Percentiles rank a stretch among this genome's conserved stretches.
Evolutionary conservation across 306 rosid genomes (phyloP).

Genomic region (Ziziphus jujuba): DNA sequence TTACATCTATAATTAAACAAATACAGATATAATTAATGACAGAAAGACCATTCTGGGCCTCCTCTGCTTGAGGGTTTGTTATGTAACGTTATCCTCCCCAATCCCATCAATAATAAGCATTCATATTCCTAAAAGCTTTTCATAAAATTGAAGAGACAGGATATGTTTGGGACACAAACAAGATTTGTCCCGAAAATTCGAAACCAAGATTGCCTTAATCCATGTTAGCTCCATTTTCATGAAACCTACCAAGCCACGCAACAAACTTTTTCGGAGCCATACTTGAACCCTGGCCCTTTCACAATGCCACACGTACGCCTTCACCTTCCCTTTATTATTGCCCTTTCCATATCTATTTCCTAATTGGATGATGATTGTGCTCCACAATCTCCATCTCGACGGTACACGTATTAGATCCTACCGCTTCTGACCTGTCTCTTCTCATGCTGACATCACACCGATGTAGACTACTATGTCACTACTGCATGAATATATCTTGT

Average conservation of each 20-base stretch:
- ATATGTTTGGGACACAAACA: background rate
- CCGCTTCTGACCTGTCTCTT: background rate
- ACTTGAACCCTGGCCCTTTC: conserved; percentile 4
- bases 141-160: conserved; percentile 4
- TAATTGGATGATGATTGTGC: background rate
- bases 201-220: conserved; percentile 11
- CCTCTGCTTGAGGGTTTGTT: too few relatives aligned
- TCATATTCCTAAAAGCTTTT: background rate
- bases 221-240: conserved; percentile 19
- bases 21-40: too few relatives aligned
- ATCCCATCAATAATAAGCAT: background rate
- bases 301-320: background rate
- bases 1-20: too few relatives aligned
- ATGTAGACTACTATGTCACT: background rate
- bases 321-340: background rate
- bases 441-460: conserved; percentile 1
- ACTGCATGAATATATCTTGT: background rate
- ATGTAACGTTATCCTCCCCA: too few relatives aligned
- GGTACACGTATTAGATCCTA: conserved; percentile 8
- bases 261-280: background rate
- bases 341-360: background rate
- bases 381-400: background rate
- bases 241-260: conserved; percentile 17
- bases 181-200: conserved; percentile 2
- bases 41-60: too few relatives aligned